Percentiles rank a stretch among this genome's conserved stretches.
phyloP scores from a whole-genome alignment of 768 basidiomycete species.

The Suillus luteus region DNA sequence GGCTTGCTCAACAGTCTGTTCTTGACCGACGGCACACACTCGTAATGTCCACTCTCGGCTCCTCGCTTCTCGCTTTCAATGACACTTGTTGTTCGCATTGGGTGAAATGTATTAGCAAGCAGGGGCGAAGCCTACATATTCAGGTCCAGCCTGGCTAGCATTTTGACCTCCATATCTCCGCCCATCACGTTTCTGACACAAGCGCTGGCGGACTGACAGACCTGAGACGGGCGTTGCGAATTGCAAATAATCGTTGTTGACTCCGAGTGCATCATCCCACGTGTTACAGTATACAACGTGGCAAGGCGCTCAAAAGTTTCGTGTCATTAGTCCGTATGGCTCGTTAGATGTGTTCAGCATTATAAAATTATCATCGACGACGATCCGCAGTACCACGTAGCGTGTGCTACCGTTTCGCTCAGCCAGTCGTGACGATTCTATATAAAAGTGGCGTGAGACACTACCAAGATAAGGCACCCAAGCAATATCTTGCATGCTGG shows the following conservation, averaged over 20 bases:
- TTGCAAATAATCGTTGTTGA: not conserved
- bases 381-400: not conserved
- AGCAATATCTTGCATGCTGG: not conserved
- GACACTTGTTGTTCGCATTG: not conserved
- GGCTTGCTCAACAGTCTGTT: not conserved
- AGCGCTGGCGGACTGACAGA: not conserved
- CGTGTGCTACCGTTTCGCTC: not conserved
- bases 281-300: not conserved
- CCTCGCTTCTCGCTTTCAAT: not conserved
- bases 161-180: not conserved
- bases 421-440: not conserved
- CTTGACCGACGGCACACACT: not conserved
- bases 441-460: constrained; percentile 15
- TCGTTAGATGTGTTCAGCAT: not conserved
- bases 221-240: not conserved
- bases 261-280: not conserved
- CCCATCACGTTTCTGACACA: not conserved
- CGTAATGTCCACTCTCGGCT: not conserved
- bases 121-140: not conserved
- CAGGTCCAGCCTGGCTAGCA: not conserved
- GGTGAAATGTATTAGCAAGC: not conserved
- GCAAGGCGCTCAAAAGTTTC: not conserved
- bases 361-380: not conserved
- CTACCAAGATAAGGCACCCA: constrained; percentile 18
- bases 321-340: not conserved